Base-by-base conservation (phyloP, 2,329 filamentous ascomycete genomes). In the Exophiala sideris region DNA sequence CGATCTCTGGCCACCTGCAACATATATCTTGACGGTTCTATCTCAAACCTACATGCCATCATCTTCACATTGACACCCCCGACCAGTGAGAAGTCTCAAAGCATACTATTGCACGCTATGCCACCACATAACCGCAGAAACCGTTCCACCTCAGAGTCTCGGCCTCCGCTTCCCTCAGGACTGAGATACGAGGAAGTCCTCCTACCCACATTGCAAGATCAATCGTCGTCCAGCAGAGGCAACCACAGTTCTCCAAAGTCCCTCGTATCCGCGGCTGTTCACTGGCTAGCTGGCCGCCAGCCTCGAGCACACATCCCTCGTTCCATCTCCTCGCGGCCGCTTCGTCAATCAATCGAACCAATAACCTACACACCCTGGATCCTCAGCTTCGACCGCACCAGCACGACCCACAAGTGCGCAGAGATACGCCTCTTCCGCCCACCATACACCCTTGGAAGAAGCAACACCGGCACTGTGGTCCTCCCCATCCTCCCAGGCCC, bases 401-500 rank as follows among this genome's bases (percentile, higher is more conserved):
- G 41, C 12, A 33, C 33, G 29, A 34, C 35, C 5, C 54, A 57
- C 33, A 53, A 39, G 39, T 57, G 54, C 42, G 46, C 46, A 2
- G 54, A 57, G 32, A 10, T 45, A n/a, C 36, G 42, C 29, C 42
- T 57, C 2, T 57, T 57, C 32, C 42, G 50, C 4, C 35, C 24
- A 1, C 45, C 45, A 1, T 34, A 21, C 16, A 20, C 14, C 6
- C 20, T 33, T 7, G 16, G 20, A 12, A n/a, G 14, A 9, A 16
- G 29, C 9, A 14, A 12, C 29, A 18, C 2, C 18, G 54, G 52
- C 35, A 58, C 52, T 3, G 52, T 58, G 10, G 56, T 54, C 24
- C 40, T 58, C 1, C 56, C 56, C 18, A 50, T 58, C 33, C 35
- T 47, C 9, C 56, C 56, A 7, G 48, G 48, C 5, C 45, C 45